Evolutionary conservation across 1,284 basidiomycete genomes (phyloP).

Genomic region (Microbotryum lychnidis-dioicae): DNA sequence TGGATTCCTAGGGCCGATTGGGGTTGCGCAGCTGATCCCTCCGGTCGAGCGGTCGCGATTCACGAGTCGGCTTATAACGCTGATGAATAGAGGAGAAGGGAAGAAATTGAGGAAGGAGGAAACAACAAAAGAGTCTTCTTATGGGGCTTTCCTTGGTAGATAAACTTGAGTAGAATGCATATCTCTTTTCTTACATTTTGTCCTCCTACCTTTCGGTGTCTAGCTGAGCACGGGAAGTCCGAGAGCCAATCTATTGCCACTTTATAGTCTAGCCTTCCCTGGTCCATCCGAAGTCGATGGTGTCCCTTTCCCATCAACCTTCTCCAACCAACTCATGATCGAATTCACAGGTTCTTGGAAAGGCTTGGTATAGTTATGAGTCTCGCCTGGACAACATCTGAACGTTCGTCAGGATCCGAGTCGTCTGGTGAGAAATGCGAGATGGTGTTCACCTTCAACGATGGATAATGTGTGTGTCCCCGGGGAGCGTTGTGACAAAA

Average conservation of each 20-base stretch:
- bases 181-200: not conserved
- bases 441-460: not conserved
- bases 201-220: not conserved
- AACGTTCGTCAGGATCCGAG: not conserved
- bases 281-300: too few relatives aligned
- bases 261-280: too few relatives aligned
- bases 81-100: not conserved
- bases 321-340: constrained; percentile 1
- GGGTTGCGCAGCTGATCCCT: constrained; percentile 92
- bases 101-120: not conserved
- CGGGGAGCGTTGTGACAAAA: not conserved
- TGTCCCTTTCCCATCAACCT: not conserved
- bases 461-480: not conserved
- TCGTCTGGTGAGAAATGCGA: not conserved
- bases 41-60: constrained; percentile 87
- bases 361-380: constrained; percentile 1
- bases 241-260: too few relatives aligned
- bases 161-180: not conserved
- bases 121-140: not conserved
- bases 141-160: not conserved
- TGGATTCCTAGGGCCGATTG: constrained; percentile 61
- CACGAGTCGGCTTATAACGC: constrained; percentile 77
- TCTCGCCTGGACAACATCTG: not conserved
- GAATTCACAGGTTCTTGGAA: not conserved
- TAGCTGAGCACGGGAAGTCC: too few relatives aligned